Conservation (phyloP, 2,329 filamentous ascomycete species). For the Arthrobotrys entomopaga region DNA sequence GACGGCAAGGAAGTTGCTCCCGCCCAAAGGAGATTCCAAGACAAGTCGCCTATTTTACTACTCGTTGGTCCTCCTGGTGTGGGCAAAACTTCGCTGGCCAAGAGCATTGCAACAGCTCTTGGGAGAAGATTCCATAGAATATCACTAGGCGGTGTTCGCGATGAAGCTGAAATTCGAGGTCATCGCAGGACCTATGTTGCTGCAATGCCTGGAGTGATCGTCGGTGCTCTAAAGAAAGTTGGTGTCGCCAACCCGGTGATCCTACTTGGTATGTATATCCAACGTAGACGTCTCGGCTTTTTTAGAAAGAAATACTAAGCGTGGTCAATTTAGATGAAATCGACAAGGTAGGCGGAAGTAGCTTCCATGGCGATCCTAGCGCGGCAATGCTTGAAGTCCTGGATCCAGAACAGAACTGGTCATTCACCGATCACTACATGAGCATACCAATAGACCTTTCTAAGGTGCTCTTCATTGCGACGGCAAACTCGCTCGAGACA, state of each 20-base stretch:
- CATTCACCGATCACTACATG: conserved; percentile 95
- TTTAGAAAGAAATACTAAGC: too few relatives aligned
- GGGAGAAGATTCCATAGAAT: conserved; percentile 97
- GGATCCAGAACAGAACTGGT: conserved; percentile 95
- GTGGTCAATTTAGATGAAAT: conserved; percentile 76
- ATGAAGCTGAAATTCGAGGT: conserved; percentile 95
- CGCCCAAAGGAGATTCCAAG: conserved; percentile 77
- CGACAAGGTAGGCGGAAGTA: conserved; percentile 91
- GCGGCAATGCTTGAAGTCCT: conserved; percentile 98
- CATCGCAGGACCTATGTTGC: conserved; percentile 96
- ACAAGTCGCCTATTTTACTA: conserved; percentile 95
- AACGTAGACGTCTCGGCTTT: too few relatives aligned
- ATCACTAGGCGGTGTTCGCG: conserved; percentile 91
- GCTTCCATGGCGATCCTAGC: conserved; percentile 93
- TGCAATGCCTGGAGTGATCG: conserved; percentile 96
- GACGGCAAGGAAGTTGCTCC: conserved; percentile 71
- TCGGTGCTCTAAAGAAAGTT: conserved; percentile 93
- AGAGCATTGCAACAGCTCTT: conserved; percentile 89
- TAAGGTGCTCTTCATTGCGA: conserved; percentile 97
- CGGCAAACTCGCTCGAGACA: conserved; percentile 91
- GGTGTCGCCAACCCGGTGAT: conserved; percentile 96
- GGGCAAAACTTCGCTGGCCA: conserved; percentile 94
- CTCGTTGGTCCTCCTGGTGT: conserved; percentile 93
- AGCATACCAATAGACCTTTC: conserved; percentile 94
- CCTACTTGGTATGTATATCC: conserved; percentile 68